Evolutionary conservation across 2,329 filamentous ascomycete genomes (phyloP).

Genomic region (Aureobasidium musti): DNA sequence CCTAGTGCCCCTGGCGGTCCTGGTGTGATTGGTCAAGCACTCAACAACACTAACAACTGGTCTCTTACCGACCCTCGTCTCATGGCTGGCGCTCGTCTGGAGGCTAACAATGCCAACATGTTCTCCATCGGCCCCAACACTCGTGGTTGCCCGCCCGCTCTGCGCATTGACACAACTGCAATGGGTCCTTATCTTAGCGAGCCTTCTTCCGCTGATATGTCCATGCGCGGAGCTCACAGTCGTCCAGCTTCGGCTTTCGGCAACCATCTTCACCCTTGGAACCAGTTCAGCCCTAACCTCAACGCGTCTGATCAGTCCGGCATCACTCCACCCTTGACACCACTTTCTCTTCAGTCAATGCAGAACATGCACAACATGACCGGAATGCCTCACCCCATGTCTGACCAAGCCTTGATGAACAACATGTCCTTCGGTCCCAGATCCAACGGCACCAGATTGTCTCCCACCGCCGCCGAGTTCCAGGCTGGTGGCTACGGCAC

Average conservation of each 20-base stretch:
- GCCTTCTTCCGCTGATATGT: constrained; percentile 24
- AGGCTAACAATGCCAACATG: constrained; percentile 20
- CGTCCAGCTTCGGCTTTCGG: constrained; percentile 44
- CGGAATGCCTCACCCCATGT: constrained; percentile 30
- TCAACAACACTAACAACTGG: constrained; percentile 17
- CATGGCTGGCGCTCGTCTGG: constrained; percentile 1
- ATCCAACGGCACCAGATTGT: constrained; percentile 47
- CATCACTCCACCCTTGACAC: constrained; percentile 38
- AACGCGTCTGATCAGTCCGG: constrained; percentile 29
- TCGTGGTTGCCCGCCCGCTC: constrained; percentile 14
- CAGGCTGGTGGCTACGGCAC: constrained; percentile 34
- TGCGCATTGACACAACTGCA: constrained; percentile 25
- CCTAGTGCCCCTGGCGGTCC: constrained; percentile 23
- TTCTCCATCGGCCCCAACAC: constrained; percentile 15
- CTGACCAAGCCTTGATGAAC: constrained; percentile 30
- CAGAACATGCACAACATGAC: constrained; percentile 29
- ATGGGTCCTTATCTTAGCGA: constrained; percentile 20
- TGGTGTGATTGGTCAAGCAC: constrained; percentile 29
- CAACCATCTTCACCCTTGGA: constrained; percentile 41
- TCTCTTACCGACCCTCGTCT: constrained; percentile 12
- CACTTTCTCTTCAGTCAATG: constrained; percentile 35
- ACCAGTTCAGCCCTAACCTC: constrained; percentile 12
- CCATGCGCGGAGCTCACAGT: constrained; percentile 32
- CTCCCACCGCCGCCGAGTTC: constrained; percentile 52
- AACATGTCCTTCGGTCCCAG: constrained; percentile 35